Percentiles rank a stretch among this genome's conserved stretches.
Evolutionary conservation across 2,329 filamentous ascomycete species (phyloP).

Genomic region (Aureobasidium sp.): DNA sequence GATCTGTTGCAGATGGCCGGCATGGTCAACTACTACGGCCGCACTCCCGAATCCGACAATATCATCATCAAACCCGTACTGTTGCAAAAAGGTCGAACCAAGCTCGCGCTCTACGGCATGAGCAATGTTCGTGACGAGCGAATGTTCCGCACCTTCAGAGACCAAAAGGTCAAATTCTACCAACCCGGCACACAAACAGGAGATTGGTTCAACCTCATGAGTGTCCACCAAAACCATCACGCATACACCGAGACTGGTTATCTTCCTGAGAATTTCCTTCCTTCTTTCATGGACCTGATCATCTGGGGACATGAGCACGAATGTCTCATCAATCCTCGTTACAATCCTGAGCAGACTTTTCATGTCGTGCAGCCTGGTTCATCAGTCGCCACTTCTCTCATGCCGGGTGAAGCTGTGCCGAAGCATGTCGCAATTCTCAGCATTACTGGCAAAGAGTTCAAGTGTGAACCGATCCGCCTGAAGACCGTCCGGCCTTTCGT

Average conservation of each 20-base stretch:
- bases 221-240: constrained; percentile 93
- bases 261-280: constrained; percentile 85
- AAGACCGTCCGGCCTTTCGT: constrained; percentile 88
- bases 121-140: constrained; percentile 96
- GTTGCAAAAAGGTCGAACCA: constrained; percentile 86
- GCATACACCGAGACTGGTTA: constrained; percentile 90
- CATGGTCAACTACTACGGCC: constrained; percentile 90
- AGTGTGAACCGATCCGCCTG: constrained; percentile 68
- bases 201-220: constrained; percentile 95
- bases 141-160: constrained; percentile 85
- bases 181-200: constrained; percentile 67
- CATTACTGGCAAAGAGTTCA: constrained; percentile 74
- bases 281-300: constrained; percentile 81
- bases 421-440: constrained; percentile 86
- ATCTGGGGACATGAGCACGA: constrained; percentile 99
- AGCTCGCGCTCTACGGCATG: constrained; percentile 85
- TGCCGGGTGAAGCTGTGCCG: constrained; percentile 78
- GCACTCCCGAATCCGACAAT: constrained; percentile 84
- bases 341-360: constrained; percentile 82
- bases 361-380: constrained; percentile 97
- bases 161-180: constrained; percentile 91
- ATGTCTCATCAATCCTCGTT: constrained; percentile 74
- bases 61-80: constrained; percentile 87
- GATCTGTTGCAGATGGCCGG: constrained; percentile 88
- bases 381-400: constrained; percentile 86